Conservation (phyloP, 2,329 filamentous ascomycete species). For the Nothophaeocryptopus gaeumannii region DNA sequence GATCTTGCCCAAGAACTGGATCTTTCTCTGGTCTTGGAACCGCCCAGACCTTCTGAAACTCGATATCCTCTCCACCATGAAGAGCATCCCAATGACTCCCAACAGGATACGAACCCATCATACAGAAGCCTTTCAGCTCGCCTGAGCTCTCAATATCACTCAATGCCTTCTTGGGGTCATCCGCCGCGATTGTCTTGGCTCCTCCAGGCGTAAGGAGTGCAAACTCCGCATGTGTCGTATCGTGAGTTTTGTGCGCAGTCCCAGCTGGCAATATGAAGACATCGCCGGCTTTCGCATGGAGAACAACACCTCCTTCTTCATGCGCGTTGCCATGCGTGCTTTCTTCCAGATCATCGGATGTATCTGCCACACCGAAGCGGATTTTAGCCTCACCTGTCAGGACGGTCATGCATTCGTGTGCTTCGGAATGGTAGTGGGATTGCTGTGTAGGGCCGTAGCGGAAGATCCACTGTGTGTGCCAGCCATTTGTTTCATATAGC, state of each 20-base stretch:
- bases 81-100: slow-evolving; percentile 52
- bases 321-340: slow-evolving; percentile 39
- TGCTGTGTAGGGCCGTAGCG: slow-evolving; percentile 55
- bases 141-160: slow-evolving; percentile 24
- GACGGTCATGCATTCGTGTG: slow-evolving; percentile 59
- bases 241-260: slow-evolving; percentile 54
- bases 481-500: slow-evolving; percentile 49
- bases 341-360: slow-evolving; percentile 38
- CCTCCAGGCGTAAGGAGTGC: slow-evolving; percentile 47
- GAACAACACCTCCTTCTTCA: slow-evolving; percentile 51
- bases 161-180: slow-evolving; percentile 38
- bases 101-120: slow-evolving; percentile 58
- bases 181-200: slow-evolving; percentile 36
- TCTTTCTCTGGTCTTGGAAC: slow-evolving; percentile 47
- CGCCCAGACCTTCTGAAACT: slow-evolving; percentile 46
- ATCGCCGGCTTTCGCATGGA: slow-evolving; percentile 53
- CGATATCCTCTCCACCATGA: slow-evolving; percentile 45
- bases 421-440: slow-evolving; percentile 57
- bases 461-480: slow-evolving; percentile 57
- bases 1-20: slow-evolving; percentile 45
- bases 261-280: slow-evolving; percentile 60
- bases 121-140: slow-evolving; percentile 48
- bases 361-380: slow-evolving; percentile 55
- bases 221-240: slow-evolving; percentile 39
- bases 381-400: slow-evolving; percentile 54